Base-by-base conservation (phyloP, 352 stramenopile species). In the Phytophthora hybrid region DNA sequence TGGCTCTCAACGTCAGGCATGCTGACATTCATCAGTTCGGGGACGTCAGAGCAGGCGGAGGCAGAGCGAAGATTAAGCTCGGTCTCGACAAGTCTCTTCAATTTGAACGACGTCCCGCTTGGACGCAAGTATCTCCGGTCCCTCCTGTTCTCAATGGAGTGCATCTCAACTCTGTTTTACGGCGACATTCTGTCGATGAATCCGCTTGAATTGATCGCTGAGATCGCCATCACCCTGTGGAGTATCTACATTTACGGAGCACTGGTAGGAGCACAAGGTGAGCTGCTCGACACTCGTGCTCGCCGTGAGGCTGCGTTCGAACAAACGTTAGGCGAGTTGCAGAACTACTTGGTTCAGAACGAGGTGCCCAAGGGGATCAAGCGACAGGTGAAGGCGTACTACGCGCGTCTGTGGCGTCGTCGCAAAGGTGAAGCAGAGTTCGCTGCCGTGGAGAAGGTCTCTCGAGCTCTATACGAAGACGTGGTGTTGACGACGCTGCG, bases 161-260 rank as follows among this genome's bases (percentile, higher is more conserved):
- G 85, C 1, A 91, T 94, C 56, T 89, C 87, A 13, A 92, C 85
- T 4, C 71, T 93, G 3, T 94, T 85, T 49, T 92, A 93, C 44
- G 87, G 80, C 3, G 87, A 94, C 34, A 89, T 93, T 29, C 47
- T 85, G 13, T 92, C 85, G 3, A 88, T 92, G 75, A 94, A 93
- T 52, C 34, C 90, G 3, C 34, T 85, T 29, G 87, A 93, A 51
- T 51, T 92, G n/a, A 71, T 88, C 1, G 74, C 78, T 0, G 87
- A 94, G 49, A 84, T 93, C 23, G 59, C 32, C 0, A 84, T 90
- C 34, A 90, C 89, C 8, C 61, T 93, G 0, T 80, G 68, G 66
- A 88, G 82, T 49, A 93, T 92, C 21, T 94, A 94, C 72, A 87
- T 93, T 44, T 93, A 89, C 41, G 87, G 87, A 23, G 77, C 86